These are phyloP conservation scores for Globisporangium camurandrum DNA, from an alignment of 352 stramenopile genomes.

Conservation along the genomic window DNA sequence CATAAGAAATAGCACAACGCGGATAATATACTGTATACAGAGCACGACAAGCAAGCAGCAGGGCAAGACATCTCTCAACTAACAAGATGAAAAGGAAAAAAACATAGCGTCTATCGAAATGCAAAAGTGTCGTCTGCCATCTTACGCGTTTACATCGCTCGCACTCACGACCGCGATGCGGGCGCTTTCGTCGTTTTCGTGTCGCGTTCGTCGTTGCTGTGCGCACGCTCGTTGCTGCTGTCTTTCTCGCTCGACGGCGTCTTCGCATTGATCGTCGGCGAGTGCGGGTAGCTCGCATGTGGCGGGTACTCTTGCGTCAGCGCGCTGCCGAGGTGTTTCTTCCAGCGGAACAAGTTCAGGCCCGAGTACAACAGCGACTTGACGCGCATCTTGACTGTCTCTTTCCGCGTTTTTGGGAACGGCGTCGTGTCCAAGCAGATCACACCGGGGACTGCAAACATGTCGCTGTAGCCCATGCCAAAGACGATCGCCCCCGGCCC, in stretches of 20 bases:
- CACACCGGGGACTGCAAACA: constrained; percentile 75
- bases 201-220: background rate
- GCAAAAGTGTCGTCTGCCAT: too few relatives aligned
- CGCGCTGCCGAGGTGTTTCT: constrained; percentile 69
- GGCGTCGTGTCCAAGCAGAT: constrained; percentile 79
- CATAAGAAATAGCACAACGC: too few relatives aligned
- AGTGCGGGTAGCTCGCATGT: constrained; percentile 14
- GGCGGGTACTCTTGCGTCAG: constrained; percentile 62
- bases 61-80: too few relatives aligned
- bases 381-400: constrained; percentile 60
- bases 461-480: constrained; percentile 84
- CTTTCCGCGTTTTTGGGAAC: constrained; percentile 68
- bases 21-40: too few relatives aligned
- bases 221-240: background rate
- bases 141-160: too few relatives aligned
- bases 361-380: constrained; percentile 72
- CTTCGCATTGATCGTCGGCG: constrained; percentile 12
- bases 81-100: too few relatives aligned
- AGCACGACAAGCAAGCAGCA: too few relatives aligned
- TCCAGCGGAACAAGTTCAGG: constrained; percentile 64
- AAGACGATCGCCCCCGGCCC: constrained; percentile 78
- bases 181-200: too few relatives aligned
- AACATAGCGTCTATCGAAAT: too few relatives aligned
- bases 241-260: background rate
- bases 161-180: too few relatives aligned